phyloP scores from a whole-genome alignment of 257 asterid species.

The Anisodus tanguticus region DNA sequence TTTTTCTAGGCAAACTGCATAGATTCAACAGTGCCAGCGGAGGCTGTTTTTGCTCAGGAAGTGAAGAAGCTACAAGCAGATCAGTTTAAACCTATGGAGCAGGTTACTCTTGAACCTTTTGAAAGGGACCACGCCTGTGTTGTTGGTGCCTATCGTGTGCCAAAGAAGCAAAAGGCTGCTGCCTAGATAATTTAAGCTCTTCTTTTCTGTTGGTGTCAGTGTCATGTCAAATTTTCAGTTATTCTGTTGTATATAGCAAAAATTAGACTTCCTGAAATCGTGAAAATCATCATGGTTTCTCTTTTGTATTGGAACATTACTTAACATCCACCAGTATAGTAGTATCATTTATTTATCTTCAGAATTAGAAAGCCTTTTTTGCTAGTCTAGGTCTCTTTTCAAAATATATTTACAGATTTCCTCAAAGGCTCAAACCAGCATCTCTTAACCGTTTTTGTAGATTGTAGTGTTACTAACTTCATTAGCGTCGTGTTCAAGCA shows the following conservation, averaged over 20 bases:
- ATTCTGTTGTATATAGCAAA: too few relatives aligned
- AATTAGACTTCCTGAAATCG: accelerated
- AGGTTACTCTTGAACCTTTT: conserved; percentile 92
- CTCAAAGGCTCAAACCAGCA: too few relatives aligned
- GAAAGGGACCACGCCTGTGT: conserved; percentile 98
- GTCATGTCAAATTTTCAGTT: too few relatives aligned
- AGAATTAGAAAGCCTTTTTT: neutral
- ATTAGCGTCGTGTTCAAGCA: too few relatives aligned
- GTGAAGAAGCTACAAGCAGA: conserved; percentile 86
- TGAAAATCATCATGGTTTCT: neutral
- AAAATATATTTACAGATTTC: too few relatives aligned
- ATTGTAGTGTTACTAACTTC: too few relatives aligned
- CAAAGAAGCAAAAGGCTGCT: conserved; percentile 67
- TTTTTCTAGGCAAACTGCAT: conserved; percentile 82
- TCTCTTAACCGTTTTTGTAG: too few relatives aligned
- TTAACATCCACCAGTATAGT: too few relatives aligned
- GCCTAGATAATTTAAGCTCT: conserved; percentile 33
- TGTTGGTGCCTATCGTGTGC: conserved; percentile 77
- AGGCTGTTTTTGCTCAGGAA: conserved; percentile 85
- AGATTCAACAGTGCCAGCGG: conserved; percentile 88
- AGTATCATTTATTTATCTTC: too few relatives aligned
- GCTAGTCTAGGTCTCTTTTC: too few relatives aligned
- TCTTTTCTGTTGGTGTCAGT: neutral
- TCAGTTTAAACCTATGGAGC: conserved; percentile 83
- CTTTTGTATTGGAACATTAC: too few relatives aligned